A percentile compares a stretch with the other conserved stretches of the same genome.
phyloP scores from a whole-genome alignment of 805 yeast genomes.

The Kodamaea kakaduensis region DNA sequence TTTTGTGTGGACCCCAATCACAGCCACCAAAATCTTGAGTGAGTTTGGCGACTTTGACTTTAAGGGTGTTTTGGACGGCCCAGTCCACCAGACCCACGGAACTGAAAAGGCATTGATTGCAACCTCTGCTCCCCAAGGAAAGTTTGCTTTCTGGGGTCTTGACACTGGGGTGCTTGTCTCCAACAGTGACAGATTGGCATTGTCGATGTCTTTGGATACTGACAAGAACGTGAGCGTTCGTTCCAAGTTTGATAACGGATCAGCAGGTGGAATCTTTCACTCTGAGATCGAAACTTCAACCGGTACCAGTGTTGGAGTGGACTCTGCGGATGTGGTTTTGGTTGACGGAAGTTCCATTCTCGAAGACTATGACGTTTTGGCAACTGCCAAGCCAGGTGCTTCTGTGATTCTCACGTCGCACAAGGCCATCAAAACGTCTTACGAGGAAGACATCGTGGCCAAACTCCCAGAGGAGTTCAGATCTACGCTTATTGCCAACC shows the following conservation, averaged over 20 bases:
- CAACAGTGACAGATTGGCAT: conserved; percentile 63
- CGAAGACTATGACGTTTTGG: conserved; percentile 55
- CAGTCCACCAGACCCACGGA: conserved; percentile 14
- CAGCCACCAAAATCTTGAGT: conserved; percentile 45
- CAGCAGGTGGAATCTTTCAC: conserved; percentile 72
- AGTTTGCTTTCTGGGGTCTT: conserved; percentile 60
- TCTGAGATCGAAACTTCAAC: conserved; percentile 49
- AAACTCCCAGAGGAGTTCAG: conserved; percentile 52
- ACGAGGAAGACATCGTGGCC: conserved; percentile 49
- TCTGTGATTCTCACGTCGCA: conserved; percentile 42
- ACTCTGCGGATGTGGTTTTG: conserved; percentile 59
- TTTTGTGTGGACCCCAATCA: conserved; percentile 54
- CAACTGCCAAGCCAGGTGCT: conserved; percentile 55
- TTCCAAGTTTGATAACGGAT: conserved; percentile 66
- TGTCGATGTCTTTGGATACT: conserved; percentile 62
- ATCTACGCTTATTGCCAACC: conserved; percentile 48
- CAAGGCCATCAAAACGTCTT: conserved; percentile 31
- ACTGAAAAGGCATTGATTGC: conserved; percentile 29
- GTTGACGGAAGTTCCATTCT: conserved; percentile 60
- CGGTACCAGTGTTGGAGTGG: conserved; percentile 31
- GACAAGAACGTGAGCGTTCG: conserved; percentile 50
- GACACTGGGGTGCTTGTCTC: conserved; percentile 56
- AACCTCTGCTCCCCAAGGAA: conserved; percentile 41
- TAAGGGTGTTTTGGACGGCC: conserved; percentile 16
- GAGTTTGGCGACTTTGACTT: conserved; percentile 34